Percentiles rank a stretch among this genome's conserved stretches.
Conservation (phyloP, 1,284 basidiomycete species). For the Tetrapyrgos nigripes region DNA sequence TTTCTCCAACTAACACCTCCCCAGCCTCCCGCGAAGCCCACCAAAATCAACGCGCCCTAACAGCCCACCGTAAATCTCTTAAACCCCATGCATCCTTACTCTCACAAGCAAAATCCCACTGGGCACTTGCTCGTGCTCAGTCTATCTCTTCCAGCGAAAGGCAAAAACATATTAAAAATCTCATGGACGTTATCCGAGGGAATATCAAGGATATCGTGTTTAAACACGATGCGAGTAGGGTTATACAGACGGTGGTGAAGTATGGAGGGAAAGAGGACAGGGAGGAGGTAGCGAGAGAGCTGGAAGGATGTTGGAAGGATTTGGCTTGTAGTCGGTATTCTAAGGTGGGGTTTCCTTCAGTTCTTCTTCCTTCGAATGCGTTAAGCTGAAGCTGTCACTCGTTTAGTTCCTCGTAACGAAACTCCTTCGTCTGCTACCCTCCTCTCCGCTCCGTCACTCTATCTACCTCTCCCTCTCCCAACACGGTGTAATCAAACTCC, state of each 20-base stretch:
- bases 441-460: slow-evolving; percentile 55
- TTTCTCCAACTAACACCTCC: slow-evolving; percentile 3
- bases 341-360: slow-evolving; percentile 57
- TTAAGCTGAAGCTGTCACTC: slow-evolving; percentile 1
- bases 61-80: slow-evolving; percentile 71
- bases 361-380: no score
- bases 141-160: slow-evolving; percentile 73
- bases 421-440: slow-evolving; percentile 79
- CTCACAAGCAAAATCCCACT: slow-evolving; percentile 76
- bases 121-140: slow-evolving; percentile 83
- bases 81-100: slow-evolving; percentile 83
- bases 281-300: slow-evolving; percentile 79
- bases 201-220: slow-evolving; percentile 84
- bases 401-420: slow-evolving; percentile 83
- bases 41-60: slow-evolving; percentile 67
- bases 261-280: slow-evolving; percentile 81
- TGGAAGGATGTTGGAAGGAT: slow-evolving; percentile 80
- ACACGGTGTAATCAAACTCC: slow-evolving; percentile 65
- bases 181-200: slow-evolving; percentile 80
- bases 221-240: slow-evolving; percentile 90
- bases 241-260: slow-evolving; percentile 87
- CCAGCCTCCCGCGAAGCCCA: slow-evolving; percentile 69
- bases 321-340: slow-evolving; percentile 89
- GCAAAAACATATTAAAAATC: slow-evolving; percentile 70
- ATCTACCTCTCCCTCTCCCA: slow-evolving; percentile 79